Base-by-base conservation (phyloP, 2,329 filamentous ascomycete genomes). In the Podosphaera fusca region DNA sequence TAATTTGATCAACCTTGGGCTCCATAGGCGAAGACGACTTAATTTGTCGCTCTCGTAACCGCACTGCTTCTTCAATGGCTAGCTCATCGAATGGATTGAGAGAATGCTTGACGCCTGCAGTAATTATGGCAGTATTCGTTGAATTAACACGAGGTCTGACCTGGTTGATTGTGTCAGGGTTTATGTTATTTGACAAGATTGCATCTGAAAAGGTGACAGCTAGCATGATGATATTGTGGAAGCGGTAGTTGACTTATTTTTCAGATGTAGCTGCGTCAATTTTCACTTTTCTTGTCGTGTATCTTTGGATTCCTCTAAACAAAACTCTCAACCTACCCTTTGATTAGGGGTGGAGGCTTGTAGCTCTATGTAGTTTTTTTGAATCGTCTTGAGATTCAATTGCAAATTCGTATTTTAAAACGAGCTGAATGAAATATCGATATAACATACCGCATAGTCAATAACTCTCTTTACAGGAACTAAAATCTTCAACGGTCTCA, bases 21-120 rank as follows among this genome's bases (percentile, higher is more conserved):
- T 42, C 45, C 4, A 2, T 10, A n/a, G n/a, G 12, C 6, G 55
- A 56, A 21, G 29, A 12, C 4, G 49, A 21, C 33, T 54, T 47
- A 21, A n/a, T 70, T 70, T 86, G 85, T 75, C 86, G 85, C 71
- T 96, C 90, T 70, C 92, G 89, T 68, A 98, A 84, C 46, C 87
- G 87, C 55, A 95, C 86, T 55, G 89, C 87, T 74, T 96, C 92
- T 73, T 98, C 92, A 70, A 98, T 82, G 49, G 88, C 94, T 67
- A 98, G 85, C 71, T 98, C 92, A 75, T 98, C 92, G 73, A 98
- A 98, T 29, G 92, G 92, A 77, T 96, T 98, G 80, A 98, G 90
- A 69, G 84, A 89, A 78, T 96, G 90, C 73, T 96, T 96, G 67
- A 96, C 88, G 64, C 86, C 86, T 62, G 83, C 77, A 57, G 86